These are phyloP conservation scores for Schizochytrium sp. DNA, from an alignment of 108 stramenopile genomes.

Conservation along the genomic window DNA sequence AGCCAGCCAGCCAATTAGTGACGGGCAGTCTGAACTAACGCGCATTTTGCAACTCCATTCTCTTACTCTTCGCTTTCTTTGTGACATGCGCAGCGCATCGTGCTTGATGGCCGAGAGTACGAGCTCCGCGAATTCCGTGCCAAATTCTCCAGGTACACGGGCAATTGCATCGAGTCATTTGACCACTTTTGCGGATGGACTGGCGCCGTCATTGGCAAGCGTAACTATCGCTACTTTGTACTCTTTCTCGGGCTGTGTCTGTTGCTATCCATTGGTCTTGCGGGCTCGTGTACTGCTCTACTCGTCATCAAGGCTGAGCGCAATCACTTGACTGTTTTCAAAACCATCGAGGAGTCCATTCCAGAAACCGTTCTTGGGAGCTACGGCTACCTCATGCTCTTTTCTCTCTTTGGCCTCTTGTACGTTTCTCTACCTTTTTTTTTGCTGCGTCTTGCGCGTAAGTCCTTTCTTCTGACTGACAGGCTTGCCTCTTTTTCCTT, in stretches of 20 bases:
- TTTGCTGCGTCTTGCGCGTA: neutral
- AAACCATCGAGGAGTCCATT: neutral
- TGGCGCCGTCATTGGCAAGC: neutral
- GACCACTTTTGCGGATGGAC: conserved; percentile 3
- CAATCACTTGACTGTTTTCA: neutral
- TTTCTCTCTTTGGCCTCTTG: neutral
- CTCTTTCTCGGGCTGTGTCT: neutral
- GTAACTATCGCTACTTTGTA: conserved; percentile 1
- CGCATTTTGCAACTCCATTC: no score
- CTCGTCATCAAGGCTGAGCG: neutral
- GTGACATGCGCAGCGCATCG: neutral
- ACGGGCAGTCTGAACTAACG: no score
- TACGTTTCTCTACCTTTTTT: neutral
- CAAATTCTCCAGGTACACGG: neutral
- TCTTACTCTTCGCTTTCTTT: no score
- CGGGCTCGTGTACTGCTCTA: neutral
- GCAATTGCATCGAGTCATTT: conserved; percentile 4
- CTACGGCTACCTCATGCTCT: neutral
- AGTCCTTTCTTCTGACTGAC: neutral
- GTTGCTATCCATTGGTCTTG: neutral
- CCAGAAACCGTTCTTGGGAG: neutral
- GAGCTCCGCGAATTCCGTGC: neutral
- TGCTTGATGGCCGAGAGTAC: neutral
- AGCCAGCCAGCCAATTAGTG: no score
- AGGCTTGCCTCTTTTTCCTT: no score